These are phyloP conservation scores for Tolypocladium album DNA, from an alignment of 2,329 filamentous ascomycete genomes.

Conservation along the genomic window DNA sequence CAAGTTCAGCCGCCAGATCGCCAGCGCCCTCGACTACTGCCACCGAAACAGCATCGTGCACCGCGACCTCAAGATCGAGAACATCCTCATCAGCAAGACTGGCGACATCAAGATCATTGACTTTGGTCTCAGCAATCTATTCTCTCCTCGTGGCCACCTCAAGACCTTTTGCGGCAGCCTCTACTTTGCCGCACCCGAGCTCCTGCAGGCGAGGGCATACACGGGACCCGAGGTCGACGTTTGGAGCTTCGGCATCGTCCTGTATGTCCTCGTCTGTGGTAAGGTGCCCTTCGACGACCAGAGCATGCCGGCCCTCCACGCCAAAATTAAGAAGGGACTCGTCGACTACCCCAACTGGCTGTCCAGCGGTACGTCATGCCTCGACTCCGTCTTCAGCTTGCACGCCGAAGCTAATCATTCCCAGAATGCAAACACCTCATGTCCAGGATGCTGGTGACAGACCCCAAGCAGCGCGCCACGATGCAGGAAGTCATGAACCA, in stretches of 20 bases:
- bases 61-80: constrained; percentile 95
- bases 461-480: constrained; percentile 75
- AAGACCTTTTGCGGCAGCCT: constrained; percentile 97
- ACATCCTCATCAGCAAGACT: constrained; percentile 97
- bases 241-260: constrained; percentile 97
- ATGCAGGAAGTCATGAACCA: constrained; percentile 90
- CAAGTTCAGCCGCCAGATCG: constrained; percentile 95
- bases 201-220: constrained; percentile 88
- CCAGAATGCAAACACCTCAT: constrained; percentile 89
- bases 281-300: constrained; percentile 99
- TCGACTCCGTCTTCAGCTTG: neutral
- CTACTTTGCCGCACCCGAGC: constrained; percentile 92
- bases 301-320: constrained; percentile 95
- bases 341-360: constrained; percentile 96
- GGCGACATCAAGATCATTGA: constrained; percentile 99
- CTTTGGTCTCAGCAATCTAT: constrained; percentile 94
- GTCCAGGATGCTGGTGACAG: constrained; percentile 90
- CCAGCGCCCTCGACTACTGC: constrained; percentile 92
- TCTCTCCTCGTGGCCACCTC: constrained; percentile 71
- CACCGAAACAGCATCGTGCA: constrained; percentile 98
- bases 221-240: constrained; percentile 94
- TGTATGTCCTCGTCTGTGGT: constrained; percentile 93
- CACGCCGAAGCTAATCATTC: constrained; percentile 21
- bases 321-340: constrained; percentile 94
- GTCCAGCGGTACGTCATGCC: constrained; percentile 54